Percentiles rank a stretch among this genome's conserved stretches.
phyloP scores from a whole-genome alignment of 495 filamentous ascomycete species.

The Neurospora sp. region DNA sequence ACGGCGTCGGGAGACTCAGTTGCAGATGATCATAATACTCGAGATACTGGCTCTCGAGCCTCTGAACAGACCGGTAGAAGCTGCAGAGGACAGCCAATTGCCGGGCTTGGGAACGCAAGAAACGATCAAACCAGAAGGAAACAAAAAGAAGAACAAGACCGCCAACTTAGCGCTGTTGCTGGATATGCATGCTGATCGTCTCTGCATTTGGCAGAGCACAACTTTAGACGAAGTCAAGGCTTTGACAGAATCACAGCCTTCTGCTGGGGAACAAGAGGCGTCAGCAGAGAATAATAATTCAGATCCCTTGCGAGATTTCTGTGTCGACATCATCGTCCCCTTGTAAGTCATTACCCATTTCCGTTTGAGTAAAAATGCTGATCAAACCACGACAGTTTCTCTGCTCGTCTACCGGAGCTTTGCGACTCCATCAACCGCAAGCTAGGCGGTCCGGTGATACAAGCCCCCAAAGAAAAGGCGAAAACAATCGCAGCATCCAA shows the following conservation, averaged over 20 bases:
- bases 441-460: constrained; percentile 63
- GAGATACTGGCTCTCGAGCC: constrained; percentile 75
- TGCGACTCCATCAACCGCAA: constrained; percentile 75
- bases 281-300: constrained; percentile 21
- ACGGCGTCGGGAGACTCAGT: constrained; percentile 67
- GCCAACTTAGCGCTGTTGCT: constrained; percentile 47
- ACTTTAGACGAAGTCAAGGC: constrained; percentile 44
- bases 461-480: constrained; percentile 44
- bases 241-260: constrained; percentile 37
- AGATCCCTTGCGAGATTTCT: constrained; percentile 55
- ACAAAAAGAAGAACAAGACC: constrained; percentile 29
- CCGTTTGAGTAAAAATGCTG: background rate
- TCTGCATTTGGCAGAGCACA: constrained; percentile 96
- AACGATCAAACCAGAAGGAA: constrained; percentile 13
- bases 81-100: constrained; percentile 29
- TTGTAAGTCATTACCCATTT: constrained; percentile 50
- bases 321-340: constrained; percentile 83
- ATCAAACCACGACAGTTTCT: constrained; percentile 45
- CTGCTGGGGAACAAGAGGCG: constrained; percentile 17
- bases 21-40: constrained; percentile 84
- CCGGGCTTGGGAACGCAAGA: constrained; percentile 23
- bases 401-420: constrained; percentile 68
- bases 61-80: constrained; percentile 26
- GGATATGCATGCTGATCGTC: constrained; percentile 76
- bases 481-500: constrained; percentile 27